These are phyloP conservation scores for Phoma sp. DNA, from an alignment of 2,329 filamentous ascomycete species.

Conservation along the genomic window DNA sequence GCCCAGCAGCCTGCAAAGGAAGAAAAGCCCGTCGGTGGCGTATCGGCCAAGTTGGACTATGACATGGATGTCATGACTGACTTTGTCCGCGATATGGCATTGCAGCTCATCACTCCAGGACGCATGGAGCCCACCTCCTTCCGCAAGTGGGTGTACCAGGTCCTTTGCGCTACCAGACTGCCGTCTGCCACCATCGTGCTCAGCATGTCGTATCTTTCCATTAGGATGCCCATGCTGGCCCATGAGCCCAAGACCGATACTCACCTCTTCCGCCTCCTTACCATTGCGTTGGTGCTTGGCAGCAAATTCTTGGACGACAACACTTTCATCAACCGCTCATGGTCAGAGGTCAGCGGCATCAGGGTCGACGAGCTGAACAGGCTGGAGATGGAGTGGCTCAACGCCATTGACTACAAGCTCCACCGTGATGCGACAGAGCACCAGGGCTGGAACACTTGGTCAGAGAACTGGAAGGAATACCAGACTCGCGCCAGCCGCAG, in stretches of 20 bases:
- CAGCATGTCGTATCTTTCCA: slow-evolving; percentile 87
- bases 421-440: slow-evolving; percentile 84
- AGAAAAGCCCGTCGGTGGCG: slow-evolving; percentile 78
- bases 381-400: slow-evolving; percentile 87
- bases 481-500: slow-evolving; percentile 53
- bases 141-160: slow-evolving; percentile 90
- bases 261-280: slow-evolving; percentile 86
- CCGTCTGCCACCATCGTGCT: slow-evolving; percentile 91
- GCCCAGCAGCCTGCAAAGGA: slow-evolving; percentile 60
- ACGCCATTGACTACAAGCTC: slow-evolving; percentile 81
- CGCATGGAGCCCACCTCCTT: slow-evolving; percentile 74
- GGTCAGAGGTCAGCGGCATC: slow-evolving; percentile 94
- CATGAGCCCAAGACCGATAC: slow-evolving; percentile 61
- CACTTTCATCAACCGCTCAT: slow-evolving; percentile 96
- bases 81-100: slow-evolving; percentile 89
- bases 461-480: slow-evolving; percentile 71
- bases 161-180: slow-evolving; percentile 86
- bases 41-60: slow-evolving; percentile 93
- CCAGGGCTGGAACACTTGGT: slow-evolving; percentile 73
- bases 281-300: slow-evolving; percentile 81
- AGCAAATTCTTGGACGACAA: slow-evolving; percentile 98
- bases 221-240: slow-evolving; percentile 79
- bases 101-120: slow-evolving; percentile 71
- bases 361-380: slow-evolving; percentile 82
- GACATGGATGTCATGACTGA: slow-evolving; percentile 96